Evolutionary conservation across 371 early-diverging fungal species (phyloP), one percentile per base, ranked within the genome.

Genomic region (Cokeromyces recurvatus): DNA sequence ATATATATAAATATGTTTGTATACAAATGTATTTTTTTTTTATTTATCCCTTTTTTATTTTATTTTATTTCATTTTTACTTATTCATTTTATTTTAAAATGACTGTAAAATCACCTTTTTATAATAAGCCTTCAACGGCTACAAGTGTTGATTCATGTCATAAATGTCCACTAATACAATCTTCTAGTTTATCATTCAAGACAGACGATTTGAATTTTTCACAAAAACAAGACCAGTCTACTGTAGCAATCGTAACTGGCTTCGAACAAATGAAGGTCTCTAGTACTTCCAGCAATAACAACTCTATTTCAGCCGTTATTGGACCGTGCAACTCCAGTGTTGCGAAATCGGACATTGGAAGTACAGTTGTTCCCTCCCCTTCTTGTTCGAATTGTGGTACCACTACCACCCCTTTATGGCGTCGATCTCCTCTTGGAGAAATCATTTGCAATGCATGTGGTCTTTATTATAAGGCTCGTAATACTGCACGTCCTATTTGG

Each of bases 361-460:
- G 52, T 53, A 64, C 54, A 32, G 62, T 70, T 19, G 69, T 70
- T 36, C 79, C 77, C 46, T 71, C 71, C 48, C 79, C 77, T 46
- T 72, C 71, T 48, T 96, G 96, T 74, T 74, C 84, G 53, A 93
- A 96, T 69, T 96, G 96, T 78, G 79, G 81, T 15, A 90, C 89
- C 10, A 87, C 85, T n/a, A 70, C 79, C 23, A 97, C 97, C 5
- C 95, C 95, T 14, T 76, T 93, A 20, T 97, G 98, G 98, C 65
- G 98, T 54, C 73, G 94, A 57, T 86, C 86, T 50, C 81, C 84
- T 32, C 73, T 84, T 47, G 92, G 90, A 43, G 83, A 89, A 49
- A 77, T 80, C 35, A 82, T 94, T 51, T 95, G 95, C 66, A 95
- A 94, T 68, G 94, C 95, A 14, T 95, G 95, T 68, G 90, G 90